Conservation (phyloP, 176 grass and related monocot species). For the Carex littledalei region DNA sequence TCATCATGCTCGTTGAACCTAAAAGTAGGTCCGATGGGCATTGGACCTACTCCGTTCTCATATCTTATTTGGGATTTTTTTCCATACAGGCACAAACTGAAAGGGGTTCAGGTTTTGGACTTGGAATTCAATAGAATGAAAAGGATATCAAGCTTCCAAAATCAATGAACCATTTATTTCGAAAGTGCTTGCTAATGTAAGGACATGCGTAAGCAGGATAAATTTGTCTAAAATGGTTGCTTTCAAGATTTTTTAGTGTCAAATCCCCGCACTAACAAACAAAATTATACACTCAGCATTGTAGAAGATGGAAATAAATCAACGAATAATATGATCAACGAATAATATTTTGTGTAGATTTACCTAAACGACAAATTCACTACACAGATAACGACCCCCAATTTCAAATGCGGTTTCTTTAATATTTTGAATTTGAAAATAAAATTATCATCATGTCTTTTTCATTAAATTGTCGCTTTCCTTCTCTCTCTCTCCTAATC, state of each 20-base stretch:
- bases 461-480: not conserved
- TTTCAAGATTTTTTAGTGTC: not conserved
- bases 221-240: not conserved
- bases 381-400: not conserved
- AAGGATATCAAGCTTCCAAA: not conserved
- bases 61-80: not conserved
- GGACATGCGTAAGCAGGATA: not conserved
- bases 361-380: not conserved
- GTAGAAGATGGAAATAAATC: not conserved
- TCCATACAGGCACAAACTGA: not conserved
- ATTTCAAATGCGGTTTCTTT: not conserved
- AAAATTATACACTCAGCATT: not conserved
- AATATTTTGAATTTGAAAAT: not conserved
- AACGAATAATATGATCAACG: not conserved
- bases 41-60: no score
- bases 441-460: not conserved
- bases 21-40: no score
- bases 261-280: not conserved
- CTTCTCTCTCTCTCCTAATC: not conserved
- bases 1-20: no score
- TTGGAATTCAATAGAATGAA: not conserved
- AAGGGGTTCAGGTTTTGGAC: not conserved
- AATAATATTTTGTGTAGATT: not conserved
- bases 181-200: slow-evolving; percentile 5
- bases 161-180: not conserved